A percentile compares a stretch with the other conserved stretches of the same genome.
phyloP scores from a whole-genome alignment of 306 rosid genomes.

The Vicia villosa region DNA sequence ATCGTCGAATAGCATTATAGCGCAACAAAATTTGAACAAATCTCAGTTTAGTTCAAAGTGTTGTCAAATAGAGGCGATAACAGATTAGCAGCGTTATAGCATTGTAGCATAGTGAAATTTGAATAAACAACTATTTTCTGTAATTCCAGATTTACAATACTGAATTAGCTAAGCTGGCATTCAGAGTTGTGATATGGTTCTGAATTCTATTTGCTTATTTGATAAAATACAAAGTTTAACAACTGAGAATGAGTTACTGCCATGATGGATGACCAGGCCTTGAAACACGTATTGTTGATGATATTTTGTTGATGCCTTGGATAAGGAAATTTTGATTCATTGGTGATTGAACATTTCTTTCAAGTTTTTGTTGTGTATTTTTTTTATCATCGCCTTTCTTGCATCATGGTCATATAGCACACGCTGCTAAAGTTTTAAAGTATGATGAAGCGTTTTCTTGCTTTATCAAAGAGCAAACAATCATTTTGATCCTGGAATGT shows the following conservation, averaged over 20 bases:
- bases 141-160: neutral
- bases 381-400: neutral
- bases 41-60: too few relatives aligned
- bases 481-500: too few relatives aligned
- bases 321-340: conserved; percentile 4
- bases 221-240: conserved; percentile 15
- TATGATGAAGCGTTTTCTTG: neutral
- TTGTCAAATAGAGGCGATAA: too few relatives aligned
- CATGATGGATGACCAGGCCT: neutral
- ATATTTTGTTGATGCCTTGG: conserved; percentile 8
- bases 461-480: neutral
- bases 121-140: too few relatives aligned
- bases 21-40: too few relatives aligned
- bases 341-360: neutral
- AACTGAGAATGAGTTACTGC: neutral
- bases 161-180: conserved; percentile 17
- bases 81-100: too few relatives aligned
- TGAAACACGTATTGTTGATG: neutral
- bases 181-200: conserved; percentile 34
- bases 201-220: conserved; percentile 23
- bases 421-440: conserved; percentile 3
- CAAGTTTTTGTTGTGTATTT: neutral
- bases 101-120: too few relatives aligned
- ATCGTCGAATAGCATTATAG: too few relatives aligned
- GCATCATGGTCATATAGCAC: conserved; percentile 11